These are phyloP conservation scores for Penicillium antarcticum DNA, from an alignment of 495 filamentous ascomycete species.

Conservation along the genomic window DNA sequence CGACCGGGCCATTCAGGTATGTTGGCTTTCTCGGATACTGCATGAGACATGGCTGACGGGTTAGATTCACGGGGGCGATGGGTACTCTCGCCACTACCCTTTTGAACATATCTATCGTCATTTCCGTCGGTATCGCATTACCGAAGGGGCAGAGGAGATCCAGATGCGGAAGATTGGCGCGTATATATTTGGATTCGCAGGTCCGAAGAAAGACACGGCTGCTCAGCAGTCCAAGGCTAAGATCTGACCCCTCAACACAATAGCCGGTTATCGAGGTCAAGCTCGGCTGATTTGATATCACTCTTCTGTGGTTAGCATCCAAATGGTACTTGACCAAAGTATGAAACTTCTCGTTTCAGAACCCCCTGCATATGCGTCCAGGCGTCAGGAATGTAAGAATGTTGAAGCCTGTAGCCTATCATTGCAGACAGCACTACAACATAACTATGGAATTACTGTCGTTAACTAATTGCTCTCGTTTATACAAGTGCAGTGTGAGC, in stretches of 20 bases:
- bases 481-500: background rate
- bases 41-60: background rate
- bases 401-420: background rate
- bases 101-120: slow-evolving; percentile 54
- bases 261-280: background rate
- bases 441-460: background rate
- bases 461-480: background rate
- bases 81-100: slow-evolving; percentile 44
- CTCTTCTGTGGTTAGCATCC: no score
- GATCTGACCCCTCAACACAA: slow-evolving; percentile 4
- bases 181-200: slow-evolving; percentile 42
- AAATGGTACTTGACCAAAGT: background rate
- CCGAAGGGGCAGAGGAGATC: slow-evolving; percentile 49
- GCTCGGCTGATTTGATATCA: background rate
- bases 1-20: slow-evolving; percentile 56
- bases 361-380: background rate
- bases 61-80: slow-evolving; percentile 50
- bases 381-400: background rate
- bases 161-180: slow-evolving; percentile 47
- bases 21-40: background rate
- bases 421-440: background rate
- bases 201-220: slow-evolving; percentile 16
- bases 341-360: background rate
- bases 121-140: slow-evolving; percentile 48
- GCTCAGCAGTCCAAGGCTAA: slow-evolving; percentile 9